Base-by-base conservation (phyloP, 441 rosid species). In the Populus hybrid region DNA sequence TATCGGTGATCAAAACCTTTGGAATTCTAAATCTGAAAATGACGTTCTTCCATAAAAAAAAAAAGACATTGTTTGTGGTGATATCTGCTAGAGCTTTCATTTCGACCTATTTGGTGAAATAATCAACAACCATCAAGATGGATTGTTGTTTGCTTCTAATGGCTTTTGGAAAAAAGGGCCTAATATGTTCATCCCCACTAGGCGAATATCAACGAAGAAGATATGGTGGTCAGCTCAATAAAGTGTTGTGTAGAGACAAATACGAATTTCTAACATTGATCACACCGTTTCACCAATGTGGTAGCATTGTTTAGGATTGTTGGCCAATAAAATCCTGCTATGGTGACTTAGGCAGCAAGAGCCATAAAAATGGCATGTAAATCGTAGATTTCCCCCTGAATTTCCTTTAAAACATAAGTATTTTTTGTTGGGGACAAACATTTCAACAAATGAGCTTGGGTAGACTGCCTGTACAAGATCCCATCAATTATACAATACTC, bases 381-480 rank as follows among this genome's bases (percentile, higher is more conserved):
- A 4, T 5, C 1, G 0, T 18, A 24, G 2, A 65, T 10, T 21
- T 5, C 34, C 24, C 0, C 1, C 0, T 24, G 30, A 11, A 24
- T 65, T 24, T 65, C 24, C 1, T 11, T 0, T 6, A 10, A 4
- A 6, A 10, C 12, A 20, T 2, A 21, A 11, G 24, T 1, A 24
- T 10, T 65, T n/a, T 10, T 38, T 38, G 3, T 10, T 38, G 0
- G 42, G 42, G 42, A 38, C 42, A 65, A 24, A 10, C 24, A 65
- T 4, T n/a, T 24, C 11, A 65, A 20, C 4, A 21, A 6, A 21
- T 5, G 34, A 65, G 68, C 3, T 65, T 21, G 0, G 46, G 12
- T 38, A 2, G 46, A 10, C 42, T 3, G 2, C 42, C 3, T 38
- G 0, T 0, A 38, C 12, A 38, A 38, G 46, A 38, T 38, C 46